Evolutionary conservation across 2,329 filamentous ascomycete genomes (phyloP), one percentile per base, ranked within the genome.

Genomic region (Sporothrix variecibatus): DNA sequence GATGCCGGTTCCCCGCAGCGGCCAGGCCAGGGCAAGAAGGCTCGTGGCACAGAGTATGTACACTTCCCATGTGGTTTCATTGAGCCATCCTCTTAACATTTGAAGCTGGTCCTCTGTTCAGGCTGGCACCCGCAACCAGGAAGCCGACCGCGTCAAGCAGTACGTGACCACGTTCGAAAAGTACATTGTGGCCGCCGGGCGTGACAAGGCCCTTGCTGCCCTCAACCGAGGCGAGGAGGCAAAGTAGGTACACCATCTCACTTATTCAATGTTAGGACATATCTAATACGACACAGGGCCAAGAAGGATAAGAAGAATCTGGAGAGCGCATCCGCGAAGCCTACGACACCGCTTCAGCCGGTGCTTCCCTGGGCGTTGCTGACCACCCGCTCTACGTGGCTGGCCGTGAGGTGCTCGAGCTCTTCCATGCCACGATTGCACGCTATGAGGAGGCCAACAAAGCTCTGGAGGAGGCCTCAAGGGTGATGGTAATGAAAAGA

Each of bases 61-160:
- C 26, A 6, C 26, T 6, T 20, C 26, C 4, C 17, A 12, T n/a
- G 2, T 34, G 31, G 17, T 12, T 46, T 2, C 8, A 6, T 15
- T 31, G 2, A 43, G 7, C 49, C 26, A 3, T 11, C 53, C 7
- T 34, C 72, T 71, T 71, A 49, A 73, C 62, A 11, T 3, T 17
- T 2, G 0, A 12, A 73, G 74, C 23, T 76, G 76, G 73, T 43
- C 72, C 26, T 17, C 53, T 23, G 75, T 70, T 73, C 74, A 76
- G 34, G 72, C 75, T 5, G 46, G 70, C 5, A 71, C 58, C 8
- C 76, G 74, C n/a, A 49, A 56, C 34, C 74, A 76, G 38, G 75
- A 77, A 43, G 72, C 68, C 11, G 75, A 75, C 23, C 76, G 76
- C 3, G 76, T 73, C 49, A 58, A 53, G 65, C 73, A 77, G 71